Conservation (phyloP, 352 stramenopile species). For the Blastocystis sp. region DNA sequence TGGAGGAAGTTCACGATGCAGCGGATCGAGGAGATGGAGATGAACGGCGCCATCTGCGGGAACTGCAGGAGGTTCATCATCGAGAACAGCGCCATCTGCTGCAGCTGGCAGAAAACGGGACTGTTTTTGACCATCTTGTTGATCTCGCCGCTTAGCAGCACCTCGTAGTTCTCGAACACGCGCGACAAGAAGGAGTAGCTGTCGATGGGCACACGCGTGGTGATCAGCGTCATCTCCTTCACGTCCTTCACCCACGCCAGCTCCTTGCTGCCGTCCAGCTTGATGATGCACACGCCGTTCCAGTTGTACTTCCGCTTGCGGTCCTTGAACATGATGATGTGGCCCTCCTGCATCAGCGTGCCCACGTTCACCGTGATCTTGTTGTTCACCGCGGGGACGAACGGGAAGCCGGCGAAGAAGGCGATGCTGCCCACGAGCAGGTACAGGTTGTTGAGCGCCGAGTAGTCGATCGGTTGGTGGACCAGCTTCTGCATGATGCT, state of each 20-base stretch:
- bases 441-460: constrained; percentile 21
- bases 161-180: constrained; percentile 35
- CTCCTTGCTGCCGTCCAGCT: constrained; percentile 57
- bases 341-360: constrained; percentile 52
- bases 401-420: constrained; percentile 13
- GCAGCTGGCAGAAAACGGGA: constrained; percentile 20
- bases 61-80: constrained; percentile 62
- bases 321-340: constrained; percentile 56
- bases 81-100: constrained; percentile 41
- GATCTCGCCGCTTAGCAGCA: constrained; percentile 1
- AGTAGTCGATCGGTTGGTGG: constrained; percentile 14
- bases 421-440: constrained; percentile 22
- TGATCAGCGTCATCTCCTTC: constrained; percentile 41
- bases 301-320: constrained; percentile 6
- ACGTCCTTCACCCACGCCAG: constrained; percentile 41
- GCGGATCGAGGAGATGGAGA: constrained; percentile 29
- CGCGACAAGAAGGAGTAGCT: constrained; percentile 36
- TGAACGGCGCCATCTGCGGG: background rate
- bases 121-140: background rate
- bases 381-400: background rate
- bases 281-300: constrained; percentile 22
- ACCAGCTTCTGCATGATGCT: constrained; percentile 35
- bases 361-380: constrained; percentile 39
- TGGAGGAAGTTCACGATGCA: constrained; percentile 42
- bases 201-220: constrained; percentile 34